Conservation (phyloP, 2,329 filamentous ascomycete genomes). For the Ustilaginoidea virens region DNA sequence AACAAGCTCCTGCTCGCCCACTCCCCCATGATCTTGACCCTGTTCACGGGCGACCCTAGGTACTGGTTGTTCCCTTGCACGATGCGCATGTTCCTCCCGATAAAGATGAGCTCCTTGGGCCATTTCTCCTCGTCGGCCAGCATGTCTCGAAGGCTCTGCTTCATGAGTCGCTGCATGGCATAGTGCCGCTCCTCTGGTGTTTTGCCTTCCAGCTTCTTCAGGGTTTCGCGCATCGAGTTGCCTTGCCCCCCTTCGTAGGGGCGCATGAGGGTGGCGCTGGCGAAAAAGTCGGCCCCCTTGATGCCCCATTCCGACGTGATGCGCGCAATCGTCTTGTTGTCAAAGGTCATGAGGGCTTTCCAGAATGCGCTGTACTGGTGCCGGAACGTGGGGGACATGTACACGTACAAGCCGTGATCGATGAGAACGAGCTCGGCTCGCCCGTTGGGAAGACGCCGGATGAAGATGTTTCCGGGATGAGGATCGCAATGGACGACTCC, state of each 20-base stretch:
- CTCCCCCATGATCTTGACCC: conserved; percentile 82
- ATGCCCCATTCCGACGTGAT: conserved; percentile 78
- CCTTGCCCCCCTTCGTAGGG: conserved; percentile 76
- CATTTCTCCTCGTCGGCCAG: conserved; percentile 76
- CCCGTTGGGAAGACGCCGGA: conserved; percentile 71
- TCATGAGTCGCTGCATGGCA: conserved; percentile 77
- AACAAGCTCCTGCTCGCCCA: conserved; percentile 82
- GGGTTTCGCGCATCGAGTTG: conserved; percentile 41
- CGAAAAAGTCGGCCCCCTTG: conserved; percentile 78
- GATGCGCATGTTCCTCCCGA: conserved; percentile 81
- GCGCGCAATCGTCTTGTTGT: conserved; percentile 61
- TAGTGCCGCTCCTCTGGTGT: conserved; percentile 61
- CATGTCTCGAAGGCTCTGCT: conserved; percentile 50
- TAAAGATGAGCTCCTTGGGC: conserved; percentile 83
- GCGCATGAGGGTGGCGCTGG: conserved; percentile 73
- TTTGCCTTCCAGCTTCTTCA: conserved; percentile 46
- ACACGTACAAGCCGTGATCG: conserved; percentile 91
- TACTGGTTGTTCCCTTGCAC: conserved; percentile 90
- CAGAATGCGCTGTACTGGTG: conserved; percentile 82
- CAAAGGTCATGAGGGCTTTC: conserved; percentile 87
- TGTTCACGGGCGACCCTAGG: conserved; percentile 76
- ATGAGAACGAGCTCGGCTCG: conserved; percentile 83
- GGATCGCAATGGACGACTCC: conserved; percentile 92
- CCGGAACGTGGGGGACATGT: conserved; percentile 71
- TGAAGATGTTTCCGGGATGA: conserved; percentile 94